These are phyloP conservation scores for Stephania yunnanensis DNA, from an alignment of 164 flowering plant species.

Conservation along the genomic window DNA sequence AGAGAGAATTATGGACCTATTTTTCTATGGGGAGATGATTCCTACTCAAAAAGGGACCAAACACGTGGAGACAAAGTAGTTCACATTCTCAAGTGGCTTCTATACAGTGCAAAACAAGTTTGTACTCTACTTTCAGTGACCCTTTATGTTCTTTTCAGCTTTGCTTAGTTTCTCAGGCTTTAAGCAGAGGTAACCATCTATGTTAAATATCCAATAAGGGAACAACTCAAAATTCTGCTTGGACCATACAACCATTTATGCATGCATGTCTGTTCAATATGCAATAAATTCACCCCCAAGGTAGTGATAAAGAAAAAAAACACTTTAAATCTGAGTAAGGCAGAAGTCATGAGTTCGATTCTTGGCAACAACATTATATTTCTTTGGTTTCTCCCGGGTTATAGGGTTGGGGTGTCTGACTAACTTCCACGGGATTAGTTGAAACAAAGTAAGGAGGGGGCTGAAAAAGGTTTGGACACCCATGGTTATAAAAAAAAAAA, in stretches of 20 bases:
- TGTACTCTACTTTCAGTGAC: conserved; percentile 11
- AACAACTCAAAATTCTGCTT: neutral
- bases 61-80: conserved; percentile 32
- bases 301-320: too few species aligned
- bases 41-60: conserved; percentile 23
- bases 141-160: conserved; percentile 15
- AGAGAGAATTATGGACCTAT: conserved; percentile 15
- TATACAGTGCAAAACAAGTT: conserved; percentile 7
- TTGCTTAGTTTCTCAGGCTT: conserved; percentile 17
- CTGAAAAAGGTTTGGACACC: too few species aligned
- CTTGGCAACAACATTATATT: too few species aligned
- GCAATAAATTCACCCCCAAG: neutral
- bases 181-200: conserved; percentile 2
- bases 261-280: neutral
- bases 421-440: too few species aligned
- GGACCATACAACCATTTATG: neutral
- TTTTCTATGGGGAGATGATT: conserved; percentile 17
- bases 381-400: too few species aligned
- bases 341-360: too few species aligned
- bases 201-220: neutral
- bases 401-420: too few species aligned
- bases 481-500: too few species aligned
- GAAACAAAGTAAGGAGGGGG: too few species aligned
- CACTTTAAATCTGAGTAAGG: too few species aligned
- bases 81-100: conserved; percentile 14